Conservation (phyloP, 1,284 basidiomycete species). For the Puccinia hordei region DNA sequence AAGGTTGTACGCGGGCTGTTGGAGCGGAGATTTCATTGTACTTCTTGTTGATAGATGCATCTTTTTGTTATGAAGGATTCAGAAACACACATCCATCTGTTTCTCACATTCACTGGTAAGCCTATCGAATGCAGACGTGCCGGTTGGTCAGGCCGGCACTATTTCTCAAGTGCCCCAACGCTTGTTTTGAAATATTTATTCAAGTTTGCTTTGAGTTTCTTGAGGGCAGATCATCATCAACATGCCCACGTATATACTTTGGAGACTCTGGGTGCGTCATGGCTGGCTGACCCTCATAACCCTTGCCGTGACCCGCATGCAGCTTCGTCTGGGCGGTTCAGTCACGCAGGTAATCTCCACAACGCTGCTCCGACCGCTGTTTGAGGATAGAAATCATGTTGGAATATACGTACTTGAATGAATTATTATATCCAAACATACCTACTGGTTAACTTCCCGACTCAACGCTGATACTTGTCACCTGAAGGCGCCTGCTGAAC, state of each 20-base stretch:
- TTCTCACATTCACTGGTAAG: background rate
- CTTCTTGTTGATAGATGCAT: no score
- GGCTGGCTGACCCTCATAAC: background rate
- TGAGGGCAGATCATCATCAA: background rate
- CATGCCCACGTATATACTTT: background rate
- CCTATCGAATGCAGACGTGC: background rate
- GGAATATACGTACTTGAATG: background rate
- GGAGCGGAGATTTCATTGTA: no score
- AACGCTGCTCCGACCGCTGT: conserved; percentile 10
- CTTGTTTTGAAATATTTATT: background rate
- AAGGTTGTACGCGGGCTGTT: background rate
- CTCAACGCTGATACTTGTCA: background rate
- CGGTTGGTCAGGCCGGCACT: background rate
- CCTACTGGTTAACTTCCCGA: background rate
- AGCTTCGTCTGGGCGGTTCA: conserved; percentile 1
- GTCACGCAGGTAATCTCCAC: conserved; percentile 2
- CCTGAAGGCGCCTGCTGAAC: background rate
- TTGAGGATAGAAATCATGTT: background rate
- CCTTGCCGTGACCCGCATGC: background rate
- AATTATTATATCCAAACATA: background rate
- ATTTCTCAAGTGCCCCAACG: background rate
- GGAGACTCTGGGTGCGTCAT: background rate
- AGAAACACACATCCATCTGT: no score
- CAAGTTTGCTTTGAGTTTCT: background rate
- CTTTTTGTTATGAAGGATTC: no score